These are phyloP conservation scores for Dictyostelium firmibasis DNA, from an alignment of 78 protist species.

Conservation along the genomic window DNA sequence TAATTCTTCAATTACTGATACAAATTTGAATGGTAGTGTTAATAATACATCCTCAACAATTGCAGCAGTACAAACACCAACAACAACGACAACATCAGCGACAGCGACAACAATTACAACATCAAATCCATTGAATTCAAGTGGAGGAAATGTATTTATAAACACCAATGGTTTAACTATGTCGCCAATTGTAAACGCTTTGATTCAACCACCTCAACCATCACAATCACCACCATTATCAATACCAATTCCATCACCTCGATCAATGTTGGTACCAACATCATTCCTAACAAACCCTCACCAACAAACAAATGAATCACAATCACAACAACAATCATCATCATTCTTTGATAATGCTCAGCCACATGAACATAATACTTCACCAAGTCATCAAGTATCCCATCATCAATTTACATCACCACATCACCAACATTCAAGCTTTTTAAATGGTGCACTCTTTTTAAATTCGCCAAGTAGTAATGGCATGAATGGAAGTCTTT, in stretches of 20 bases:
- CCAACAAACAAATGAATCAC: not conserved
- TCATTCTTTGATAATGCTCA: not conserved
- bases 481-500: not conserved
- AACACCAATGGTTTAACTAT: not conserved
- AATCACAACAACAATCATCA: not conserved
- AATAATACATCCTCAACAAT: not conserved
- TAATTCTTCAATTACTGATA: not conserved
- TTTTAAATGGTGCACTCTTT: not conserved
- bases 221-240: not conserved
- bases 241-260: not conserved
- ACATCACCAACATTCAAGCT: not conserved
- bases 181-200: not conserved
- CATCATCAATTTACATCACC: not conserved
- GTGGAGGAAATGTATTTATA: not conserved
- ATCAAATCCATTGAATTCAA: conserved; percentile 1
- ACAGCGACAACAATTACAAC: not conserved
- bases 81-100: not conserved
- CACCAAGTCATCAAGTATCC: not conserved
- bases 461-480: not conserved
- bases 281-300: not conserved
- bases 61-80: not conserved
- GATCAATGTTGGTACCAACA: not conserved
- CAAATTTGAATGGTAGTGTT: not conserved
- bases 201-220: not conserved
- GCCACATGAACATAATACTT: not conserved